These are phyloP conservation scores for Grammothele lineata DNA, from an alignment of 768 basidiomycete genomes.

Conservation along the genomic window DNA sequence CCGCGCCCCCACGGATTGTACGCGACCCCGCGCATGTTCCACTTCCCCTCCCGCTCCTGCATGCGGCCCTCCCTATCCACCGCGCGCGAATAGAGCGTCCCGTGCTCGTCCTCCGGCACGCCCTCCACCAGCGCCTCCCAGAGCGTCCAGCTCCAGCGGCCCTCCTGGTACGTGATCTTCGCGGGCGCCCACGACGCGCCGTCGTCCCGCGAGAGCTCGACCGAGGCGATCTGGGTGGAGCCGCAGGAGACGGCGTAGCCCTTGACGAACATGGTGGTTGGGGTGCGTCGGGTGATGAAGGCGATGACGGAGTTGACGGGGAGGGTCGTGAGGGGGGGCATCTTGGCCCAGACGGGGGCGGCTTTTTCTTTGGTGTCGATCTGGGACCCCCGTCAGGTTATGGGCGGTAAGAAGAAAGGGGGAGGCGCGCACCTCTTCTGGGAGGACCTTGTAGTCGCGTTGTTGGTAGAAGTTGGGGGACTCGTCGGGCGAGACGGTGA, in stretches of 20 bases:
- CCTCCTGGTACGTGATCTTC: conserved; percentile 25
- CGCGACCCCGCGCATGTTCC: conserved; percentile 68
- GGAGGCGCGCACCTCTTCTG: conserved; percentile 6
- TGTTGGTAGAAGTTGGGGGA: conserved; percentile 71
- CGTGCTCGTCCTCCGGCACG: conserved; percentile 17
- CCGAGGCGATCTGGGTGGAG: conserved; percentile 9
- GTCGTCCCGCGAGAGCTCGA: conserved; percentile 15
- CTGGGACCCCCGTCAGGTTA: background rate
- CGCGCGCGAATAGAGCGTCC: conserved; percentile 43
- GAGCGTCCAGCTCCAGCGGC: conserved; percentile 71
- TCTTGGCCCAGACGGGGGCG: conserved; percentile 7
- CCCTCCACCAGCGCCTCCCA: conserved; percentile 52
- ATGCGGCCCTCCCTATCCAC: conserved; percentile 40
- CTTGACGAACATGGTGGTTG: conserved; percentile 8
- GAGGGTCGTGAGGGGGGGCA: conserved; percentile 14
- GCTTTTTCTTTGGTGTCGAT: conserved; percentile 14
- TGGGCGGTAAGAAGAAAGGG: conserved; percentile 38
- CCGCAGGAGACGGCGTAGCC: conserved; percentile 15
- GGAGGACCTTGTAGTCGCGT: conserved; percentile 57
- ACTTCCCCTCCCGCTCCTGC: conserved; percentile 46
- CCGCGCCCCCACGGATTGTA: conserved; percentile 24
- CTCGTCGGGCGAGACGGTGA: conserved; percentile 49
- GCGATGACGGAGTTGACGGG: conserved; percentile 17
- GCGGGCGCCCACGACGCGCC: conserved; percentile 15
- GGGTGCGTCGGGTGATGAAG: conserved; percentile 2